A percentile compares a stretch with the other conserved stretches of the same genome.
phyloP scores from a whole-genome alignment of 257 asterid species.

The Scutellaria barbata region DNA sequence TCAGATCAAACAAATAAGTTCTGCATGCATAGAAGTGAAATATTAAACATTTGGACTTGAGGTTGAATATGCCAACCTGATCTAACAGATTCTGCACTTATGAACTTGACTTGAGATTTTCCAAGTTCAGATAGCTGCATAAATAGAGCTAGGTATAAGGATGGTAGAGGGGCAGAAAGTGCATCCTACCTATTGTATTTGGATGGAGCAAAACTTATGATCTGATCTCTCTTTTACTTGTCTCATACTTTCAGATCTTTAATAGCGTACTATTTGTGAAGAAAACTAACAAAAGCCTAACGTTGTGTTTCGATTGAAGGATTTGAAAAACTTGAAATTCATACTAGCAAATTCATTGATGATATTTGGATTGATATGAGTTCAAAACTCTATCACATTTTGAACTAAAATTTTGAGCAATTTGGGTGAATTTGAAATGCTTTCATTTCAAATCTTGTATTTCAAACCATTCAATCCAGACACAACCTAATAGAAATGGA shows the following conservation, averaged over 20 bases:
- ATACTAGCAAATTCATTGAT: too few relatives aligned
- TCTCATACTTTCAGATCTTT: slow-evolving; percentile 7
- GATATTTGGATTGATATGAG: too few relatives aligned
- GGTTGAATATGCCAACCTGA: not conserved
- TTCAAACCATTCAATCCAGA: too few relatives aligned
- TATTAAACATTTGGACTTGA: not conserved
- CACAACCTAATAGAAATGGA: not conserved
- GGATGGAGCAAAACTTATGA: not conserved
- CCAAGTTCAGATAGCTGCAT: slow-evolving; percentile 1
- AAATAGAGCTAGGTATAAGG: not conserved
- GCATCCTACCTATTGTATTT: not conserved
- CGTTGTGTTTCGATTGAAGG: too few relatives aligned
- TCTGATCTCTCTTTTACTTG: not conserved
- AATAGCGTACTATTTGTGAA: not conserved
- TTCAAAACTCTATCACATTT: too few relatives aligned
- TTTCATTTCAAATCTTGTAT: too few relatives aligned
- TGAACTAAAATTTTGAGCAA: too few relatives aligned
- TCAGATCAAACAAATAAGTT: not conserved
- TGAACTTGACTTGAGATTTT: slow-evolving; percentile 19
- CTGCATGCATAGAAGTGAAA: not conserved
- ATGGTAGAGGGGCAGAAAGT: not conserved
- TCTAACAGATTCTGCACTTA: not conserved
- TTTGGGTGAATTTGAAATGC: too few relatives aligned
- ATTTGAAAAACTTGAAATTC: too few relatives aligned
- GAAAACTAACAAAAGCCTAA: not conserved